Evolutionary conservation across 805 yeast genomes (phyloP), one percentile per base, ranked within the genome.

Genomic region (Barnettozyma sucrosica): DNA sequence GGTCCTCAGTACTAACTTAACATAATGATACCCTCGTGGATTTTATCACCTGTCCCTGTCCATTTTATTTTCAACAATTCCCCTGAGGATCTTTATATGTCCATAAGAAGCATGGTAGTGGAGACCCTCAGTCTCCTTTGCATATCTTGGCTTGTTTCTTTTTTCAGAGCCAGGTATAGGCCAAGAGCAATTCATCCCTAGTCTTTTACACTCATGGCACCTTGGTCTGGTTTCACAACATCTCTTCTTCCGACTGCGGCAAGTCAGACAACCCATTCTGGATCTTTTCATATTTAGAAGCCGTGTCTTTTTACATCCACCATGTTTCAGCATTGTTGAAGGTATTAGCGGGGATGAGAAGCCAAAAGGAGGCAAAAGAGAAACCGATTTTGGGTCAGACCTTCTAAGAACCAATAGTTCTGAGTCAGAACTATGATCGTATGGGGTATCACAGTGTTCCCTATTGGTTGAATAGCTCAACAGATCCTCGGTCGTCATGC

Each of bases 211-310:
- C 55, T 85, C 89, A 1, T 69, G 61, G 57, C 95, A 86, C 23
- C 62, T 63, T 4, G 95, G 95, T 46, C 73, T 73, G 1, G 72
- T 67, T 59, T 86, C 93, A 58, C 87, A 84, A 54, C 95, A 86
- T 47, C 89, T 72, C 61, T 85, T 86, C 70, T 86, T 86, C 23
- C 95, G 66, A 50, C 76, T 78, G 40, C 93, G 75, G 55, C 95
- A 86, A 1, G 95, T 84, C 38, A 83, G 67, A 61, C 95, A 86
- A 0, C 95, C 95, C 72, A 74, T 71, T 57, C 87, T 71, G 16
- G 85, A 79, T 48, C 88, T 67, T 55, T 70, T 67, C 21, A 51
- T 57, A 45, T 47, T 57, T 14, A 40, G 46, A 41, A 50, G 38
- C 20, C 36, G 26, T 13, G 42, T 41, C 21, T 33, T 30, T 16